Conservation (phyloP, 2,329 filamentous ascomycete species). For the Conoideocrella luteorostrata region DNA sequence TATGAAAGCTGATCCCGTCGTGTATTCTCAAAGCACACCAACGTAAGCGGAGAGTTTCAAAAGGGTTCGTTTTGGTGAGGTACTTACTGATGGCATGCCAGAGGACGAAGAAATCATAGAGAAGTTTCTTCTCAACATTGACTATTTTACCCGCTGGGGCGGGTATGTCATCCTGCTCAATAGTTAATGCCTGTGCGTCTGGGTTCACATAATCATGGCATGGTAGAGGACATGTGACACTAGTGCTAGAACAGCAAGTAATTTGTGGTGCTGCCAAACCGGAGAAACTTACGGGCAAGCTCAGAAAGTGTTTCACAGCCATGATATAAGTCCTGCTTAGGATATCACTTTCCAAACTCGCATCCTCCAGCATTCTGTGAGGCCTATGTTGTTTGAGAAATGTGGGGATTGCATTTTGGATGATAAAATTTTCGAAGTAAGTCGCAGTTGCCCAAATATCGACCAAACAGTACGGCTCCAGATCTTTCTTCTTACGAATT, state of each 20-base stretch:
- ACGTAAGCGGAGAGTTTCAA: neutral
- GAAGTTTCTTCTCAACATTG: conserved; percentile 25
- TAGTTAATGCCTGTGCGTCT: no score
- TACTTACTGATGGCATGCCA: conserved; percentile 43
- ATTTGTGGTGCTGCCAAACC: no score
- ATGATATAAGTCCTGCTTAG: conserved; percentile 17
- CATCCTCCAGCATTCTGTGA: conserved; percentile 1
- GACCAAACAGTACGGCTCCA: conserved; percentile 35
- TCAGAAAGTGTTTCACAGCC: conserved; percentile 16
- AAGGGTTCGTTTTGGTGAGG: neutral
- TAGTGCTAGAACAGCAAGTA: no score
- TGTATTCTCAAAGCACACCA: conserved; percentile 29
- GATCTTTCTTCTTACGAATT: conserved; percentile 21
- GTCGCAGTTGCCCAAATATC: conserved; percentile 28
- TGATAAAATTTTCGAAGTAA: conserved; percentile 31
- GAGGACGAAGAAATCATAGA: conserved; percentile 35
- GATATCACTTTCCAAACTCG: conserved; percentile 2
- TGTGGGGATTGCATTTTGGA: conserved; percentile 18
- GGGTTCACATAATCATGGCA: no score
- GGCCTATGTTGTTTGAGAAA: conserved; percentile 19
- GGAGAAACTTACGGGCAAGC: conserved; percentile 18
- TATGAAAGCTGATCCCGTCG: conserved; percentile 37
- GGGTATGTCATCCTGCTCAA: conserved; percentile 6
- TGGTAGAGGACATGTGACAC: no score
- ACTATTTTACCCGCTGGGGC: conserved; percentile 2